phyloP scores from a whole-genome alignment of 805 yeast genomes.

The Kluyveromyces lactis region DNA sequence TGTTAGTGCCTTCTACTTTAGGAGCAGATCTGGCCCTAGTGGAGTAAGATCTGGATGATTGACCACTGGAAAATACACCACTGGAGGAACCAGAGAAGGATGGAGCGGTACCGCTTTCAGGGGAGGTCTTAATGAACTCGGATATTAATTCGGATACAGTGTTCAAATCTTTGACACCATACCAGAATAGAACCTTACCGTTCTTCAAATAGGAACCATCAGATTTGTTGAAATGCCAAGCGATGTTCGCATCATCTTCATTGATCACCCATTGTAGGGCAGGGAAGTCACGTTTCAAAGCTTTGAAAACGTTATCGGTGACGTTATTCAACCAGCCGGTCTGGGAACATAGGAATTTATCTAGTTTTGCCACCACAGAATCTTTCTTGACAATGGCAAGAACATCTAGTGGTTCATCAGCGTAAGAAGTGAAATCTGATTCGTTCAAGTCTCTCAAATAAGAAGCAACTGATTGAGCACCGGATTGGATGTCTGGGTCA shows the following conservation, averaged over 20 bases:
- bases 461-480: constrained; percentile 67
- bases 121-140: constrained; percentile 37
- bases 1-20: constrained; percentile 51
- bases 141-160: constrained; percentile 57
- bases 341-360: constrained; percentile 78
- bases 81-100: constrained; percentile 26
- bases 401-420: constrained; percentile 94
- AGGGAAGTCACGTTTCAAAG: constrained; percentile 65
- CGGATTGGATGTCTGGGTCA: constrained; percentile 66
- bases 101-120: constrained; percentile 13
- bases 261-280: constrained; percentile 80
- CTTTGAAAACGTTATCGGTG: constrained; percentile 85
- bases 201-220: constrained; percentile 89
- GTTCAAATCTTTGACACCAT: constrained; percentile 63
- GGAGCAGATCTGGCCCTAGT: constrained; percentile 44
- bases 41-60: constrained; percentile 39
- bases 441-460: constrained; percentile 67
- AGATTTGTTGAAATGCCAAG: constrained; percentile 88
- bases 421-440: constrained; percentile 62
- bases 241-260: constrained; percentile 82
- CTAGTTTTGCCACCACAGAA: constrained; percentile 54
- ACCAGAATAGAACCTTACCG: constrained; percentile 92
- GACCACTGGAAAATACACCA: constrained; percentile 40
- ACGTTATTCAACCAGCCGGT: constrained; percentile 97
- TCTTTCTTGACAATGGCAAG: constrained; percentile 71